Base-by-base conservation (phyloP, 2,329 filamentous ascomycete species). In the Ophiocordyceps camponoti-floridani region DNA sequence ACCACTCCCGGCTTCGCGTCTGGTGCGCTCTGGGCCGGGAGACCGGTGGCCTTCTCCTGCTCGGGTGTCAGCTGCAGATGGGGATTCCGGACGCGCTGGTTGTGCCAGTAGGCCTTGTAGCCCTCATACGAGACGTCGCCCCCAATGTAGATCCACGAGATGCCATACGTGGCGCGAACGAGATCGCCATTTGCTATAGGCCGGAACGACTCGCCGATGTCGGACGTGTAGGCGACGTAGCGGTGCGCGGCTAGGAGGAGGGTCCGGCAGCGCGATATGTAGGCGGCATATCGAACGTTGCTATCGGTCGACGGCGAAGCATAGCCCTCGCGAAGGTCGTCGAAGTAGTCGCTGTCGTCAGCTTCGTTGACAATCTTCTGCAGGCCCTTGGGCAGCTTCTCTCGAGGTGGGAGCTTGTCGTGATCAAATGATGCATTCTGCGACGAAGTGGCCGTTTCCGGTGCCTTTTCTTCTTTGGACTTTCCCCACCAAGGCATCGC, bases 151-250 rank as follows among this genome's bases (percentile, higher is more conserved):
- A 83, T 70, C 91, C 91, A 96, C 2, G 85, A 94, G 40, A 98
- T 69, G 43, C 77, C 89, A 58, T 98, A 98, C 6, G 91, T 91
- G 42, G 76, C 69, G 47, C 81, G 76, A 11, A 98, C 82, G 3
- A 93, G 65, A 54, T 72, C 79, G 0, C 87, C 89, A 58, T 95
- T 88, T 4, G 89, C 88, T 37, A 98, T 74, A 0, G 91, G 91
- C 2, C 91, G 78, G 64, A 98, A 98, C 0, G 84, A 93, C 63
- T 98, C 91, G 59, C 91, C 91, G 50, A 98, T 89, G 56, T 96
- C 89, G 18, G 82, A 88, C 0, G 91, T 96, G 61, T 98, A 98
- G 46, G 91, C 91, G 43, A 98, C 87, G 57, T 98, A 98, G 56
- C 91, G 81, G 57, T 96, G 91, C 4, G 88, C 88, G 14, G 84